These are phyloP conservation scores for Fusarium sp. DNA, from an alignment of 2,329 filamentous ascomycete species.

Conservation along the genomic window DNA sequence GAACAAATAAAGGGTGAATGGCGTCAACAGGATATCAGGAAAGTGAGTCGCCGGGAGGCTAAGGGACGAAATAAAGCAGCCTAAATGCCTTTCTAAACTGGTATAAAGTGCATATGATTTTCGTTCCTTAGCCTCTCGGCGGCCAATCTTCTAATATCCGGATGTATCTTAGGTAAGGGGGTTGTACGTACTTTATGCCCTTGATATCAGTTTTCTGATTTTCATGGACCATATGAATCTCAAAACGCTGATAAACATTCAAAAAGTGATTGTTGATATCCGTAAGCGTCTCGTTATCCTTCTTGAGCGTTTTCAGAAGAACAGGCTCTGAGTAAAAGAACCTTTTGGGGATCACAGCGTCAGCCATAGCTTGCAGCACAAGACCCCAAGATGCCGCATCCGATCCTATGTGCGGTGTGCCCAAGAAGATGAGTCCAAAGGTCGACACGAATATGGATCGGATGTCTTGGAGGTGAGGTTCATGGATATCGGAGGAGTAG, in stretches of 20 bases:
- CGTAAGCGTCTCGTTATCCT: slow-evolving; percentile 78
- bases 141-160: not conserved
- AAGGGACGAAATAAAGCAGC: not conserved
- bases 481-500: slow-evolving; percentile 71
- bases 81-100: not conserved
- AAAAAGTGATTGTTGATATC: slow-evolving; percentile 80
- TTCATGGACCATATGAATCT: slow-evolving; percentile 82
- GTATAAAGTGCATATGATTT: not conserved
- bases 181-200: slow-evolving; percentile 63
- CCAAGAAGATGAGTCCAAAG: slow-evolving; percentile 80
- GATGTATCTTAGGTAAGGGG: not conserved
- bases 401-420: slow-evolving; percentile 79
- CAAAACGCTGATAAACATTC: slow-evolving; percentile 76
- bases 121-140: not conserved
- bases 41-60: not conserved
- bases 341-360: slow-evolving; percentile 71
- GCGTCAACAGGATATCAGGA: not conserved
- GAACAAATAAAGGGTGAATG: not conserved
- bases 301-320: slow-evolving; percentile 76
- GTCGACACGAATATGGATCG: slow-evolving; percentile 79
- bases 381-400: slow-evolving; percentile 75
- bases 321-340: slow-evolving; percentile 75
- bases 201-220: slow-evolving; percentile 77
- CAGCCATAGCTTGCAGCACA: slow-evolving; percentile 75
- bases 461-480: slow-evolving; percentile 70